Evolutionary conservation across 2,329 filamentous ascomycete genomes (phyloP), one percentile per base, ranked within the genome.

Genomic region (Endocalyx cinctus): DNA sequence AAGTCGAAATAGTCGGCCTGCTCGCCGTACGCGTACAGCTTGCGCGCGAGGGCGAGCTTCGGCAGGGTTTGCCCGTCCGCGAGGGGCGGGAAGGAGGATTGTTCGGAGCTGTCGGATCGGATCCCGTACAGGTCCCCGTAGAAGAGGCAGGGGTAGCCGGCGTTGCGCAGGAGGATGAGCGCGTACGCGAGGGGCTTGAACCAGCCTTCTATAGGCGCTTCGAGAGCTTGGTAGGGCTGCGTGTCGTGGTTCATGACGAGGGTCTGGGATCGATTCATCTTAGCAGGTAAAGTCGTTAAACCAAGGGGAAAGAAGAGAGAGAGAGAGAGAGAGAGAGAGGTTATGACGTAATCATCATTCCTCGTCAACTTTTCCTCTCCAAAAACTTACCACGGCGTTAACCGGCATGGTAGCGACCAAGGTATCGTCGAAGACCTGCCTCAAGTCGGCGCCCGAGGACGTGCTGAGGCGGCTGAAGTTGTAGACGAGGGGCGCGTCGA

Each of bases 191-290:
- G 66, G 0, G 80, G 72, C 55, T 85, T 85, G 64, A 87, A 84
- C 60, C 74, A 80, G 17, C 69, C 65, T 35, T 77, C 70, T 25
- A 87, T 74, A 2, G 73, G 72, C 1, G 77, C 74, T 46, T 74
- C 42, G 8, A 64, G 52, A 3, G 59, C 56, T 32, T 64, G 60
- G 41, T 55, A 56, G 0, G 60, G 60, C 37, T 64, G 61, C 0
- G 82, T 86, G 52, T 87, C 82, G 59, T 86, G 82, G 56, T 84
- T 86, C 58, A 77, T 77, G 2, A 86, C 79, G 5, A 85, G 69
- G 0, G 81, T 85, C 25, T 34, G 16, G n/a, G 6, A 10, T 14
- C 17, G 7, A 22, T 16, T 14, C 11, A 27, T 16, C 13, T 8
- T 16, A 27, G 13, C 3, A 27, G 26, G 17, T n/a, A n/a, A 27